Base-by-base conservation (phyloP, 1,139 yeast species). In the Protomyces inouyei region DNA sequence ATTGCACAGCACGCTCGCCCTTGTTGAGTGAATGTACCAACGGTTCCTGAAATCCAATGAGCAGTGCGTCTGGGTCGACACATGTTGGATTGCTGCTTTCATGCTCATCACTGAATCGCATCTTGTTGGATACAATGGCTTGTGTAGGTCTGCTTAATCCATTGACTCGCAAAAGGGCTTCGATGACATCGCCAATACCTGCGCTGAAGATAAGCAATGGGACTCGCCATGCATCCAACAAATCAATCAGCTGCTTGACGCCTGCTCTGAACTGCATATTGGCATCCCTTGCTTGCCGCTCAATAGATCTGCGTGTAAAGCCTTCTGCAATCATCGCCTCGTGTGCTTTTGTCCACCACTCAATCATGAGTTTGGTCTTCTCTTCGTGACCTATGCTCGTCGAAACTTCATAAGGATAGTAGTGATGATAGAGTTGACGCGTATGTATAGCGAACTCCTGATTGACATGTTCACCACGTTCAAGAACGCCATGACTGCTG, bases 261-360 rank as follows among this genome's bases (percentile, higher is more conserved):
- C 59, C 59, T 16, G 12, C 40, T 37, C 64, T n/a, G 43, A 60
- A 60, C 18, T 53, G 59, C 52, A 60, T 46, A 16, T 35, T 35
- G 23, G 59, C 55, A 3, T 37, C 23, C 32, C 3, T 8, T 23
- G 59, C 59, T n/a, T 54, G 59, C 2, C 23, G 46, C 8, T 23
- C 35, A 12, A 60, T 46, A 12, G 36, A 35, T 1, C 52, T 16
- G 37, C 52, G 36, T 8, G 54, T 35, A 55, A 60, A 45, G 25
- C 35, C 23, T 23, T 54, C 59, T 14, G 32, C 48, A 36, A 55
- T 48, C 64, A 60, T 46, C 21, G 59, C 59, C 9, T 54, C 46
- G 35, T 60, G 64, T n/a, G 64, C 64, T 38, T 52, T 52, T 8
- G 54, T 53, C 64, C 64, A 60, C 64, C 64, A 60, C 43, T 54